Evolutionary conservation across 129 eudicot genomes (phyloP).

Genomic region (Apium graveolens): DNA sequence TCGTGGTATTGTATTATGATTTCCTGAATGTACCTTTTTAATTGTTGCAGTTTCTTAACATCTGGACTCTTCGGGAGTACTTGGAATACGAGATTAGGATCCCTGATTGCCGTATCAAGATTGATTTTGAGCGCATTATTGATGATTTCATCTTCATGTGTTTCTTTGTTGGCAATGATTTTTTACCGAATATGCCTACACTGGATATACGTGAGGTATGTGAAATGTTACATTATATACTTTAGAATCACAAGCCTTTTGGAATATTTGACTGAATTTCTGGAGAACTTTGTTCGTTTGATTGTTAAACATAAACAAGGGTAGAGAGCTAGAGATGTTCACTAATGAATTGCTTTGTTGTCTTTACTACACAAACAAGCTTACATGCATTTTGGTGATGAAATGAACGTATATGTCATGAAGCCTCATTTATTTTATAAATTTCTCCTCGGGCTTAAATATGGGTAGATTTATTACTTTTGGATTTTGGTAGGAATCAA

Average conservation of each 20-base stretch:
- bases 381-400: not conserved
- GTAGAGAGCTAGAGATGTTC: not conserved
- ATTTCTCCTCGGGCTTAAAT: not conserved
- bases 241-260: not conserved
- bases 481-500: not conserved
- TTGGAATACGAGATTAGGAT: conserved; percentile 26
- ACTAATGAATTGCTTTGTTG: not conserved
- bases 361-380: not conserved
- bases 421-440: not conserved
- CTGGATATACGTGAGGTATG: conserved; percentile 38
- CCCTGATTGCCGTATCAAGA: conserved; percentile 9
- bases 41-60: conserved; percentile 28
- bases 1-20: not conserved
- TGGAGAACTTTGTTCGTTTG: not conserved
- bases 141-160: conserved; percentile 56
- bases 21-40: not conserved
- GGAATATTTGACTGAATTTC: not conserved
- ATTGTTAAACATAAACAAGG: not conserved
- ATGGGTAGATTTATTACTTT: not conserved
- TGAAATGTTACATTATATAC: conserved; percentile 8
- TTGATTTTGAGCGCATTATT: conserved; percentile 34
- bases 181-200: conserved; percentile 37
- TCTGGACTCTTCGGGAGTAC: conserved; percentile 44
- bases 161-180: conserved; percentile 43
- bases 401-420: not conserved